Evolutionary conservation across 2,329 filamentous ascomycete genomes (phyloP).

Genomic region (Cladosporium sp.): DNA sequence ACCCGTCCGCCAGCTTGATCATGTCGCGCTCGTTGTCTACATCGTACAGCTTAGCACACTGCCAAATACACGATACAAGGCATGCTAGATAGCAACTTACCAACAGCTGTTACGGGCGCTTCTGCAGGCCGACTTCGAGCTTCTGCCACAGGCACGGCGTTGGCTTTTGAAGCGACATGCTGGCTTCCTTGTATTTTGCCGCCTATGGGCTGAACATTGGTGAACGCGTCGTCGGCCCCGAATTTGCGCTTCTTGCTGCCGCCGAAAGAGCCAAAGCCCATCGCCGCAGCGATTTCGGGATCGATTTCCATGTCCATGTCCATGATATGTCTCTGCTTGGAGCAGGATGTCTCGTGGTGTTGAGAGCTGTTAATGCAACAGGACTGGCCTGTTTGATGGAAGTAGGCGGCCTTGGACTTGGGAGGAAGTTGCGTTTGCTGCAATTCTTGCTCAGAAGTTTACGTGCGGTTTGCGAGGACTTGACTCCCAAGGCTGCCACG

Average conservation of each 20-base stretch:
- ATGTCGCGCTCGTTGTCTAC: not conserved
- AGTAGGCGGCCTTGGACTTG: no score
- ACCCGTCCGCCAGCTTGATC: not conserved
- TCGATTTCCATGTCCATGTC: conserved; percentile 9
- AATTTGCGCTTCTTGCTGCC: conserved; percentile 61
- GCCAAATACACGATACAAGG: no score
- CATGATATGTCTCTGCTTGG: not conserved
- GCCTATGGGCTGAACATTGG: conserved; percentile 33
- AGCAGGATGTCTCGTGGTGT: no score
- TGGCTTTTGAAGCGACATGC: conserved; percentile 13
- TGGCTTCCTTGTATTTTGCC: not conserved
- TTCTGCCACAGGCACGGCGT: conserved; percentile 27
- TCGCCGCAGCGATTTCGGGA: conserved; percentile 54
- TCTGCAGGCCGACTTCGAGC: conserved; percentile 4
- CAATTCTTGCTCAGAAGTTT: no score
- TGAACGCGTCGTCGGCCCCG: conserved; percentile 47
- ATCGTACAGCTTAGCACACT: not conserved
- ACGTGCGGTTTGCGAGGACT: no score
- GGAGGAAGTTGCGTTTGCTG: no score
- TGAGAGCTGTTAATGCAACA: no score
- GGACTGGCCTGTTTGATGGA: no score
- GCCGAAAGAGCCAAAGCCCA: conserved; percentile 73
- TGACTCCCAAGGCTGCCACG: no score
- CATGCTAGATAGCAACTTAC: not conserved
- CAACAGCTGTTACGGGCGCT: not conserved